Evolutionary conservation across 73 alveolate species (phyloP).

Genomic region (Diophrys sp.): DNA sequence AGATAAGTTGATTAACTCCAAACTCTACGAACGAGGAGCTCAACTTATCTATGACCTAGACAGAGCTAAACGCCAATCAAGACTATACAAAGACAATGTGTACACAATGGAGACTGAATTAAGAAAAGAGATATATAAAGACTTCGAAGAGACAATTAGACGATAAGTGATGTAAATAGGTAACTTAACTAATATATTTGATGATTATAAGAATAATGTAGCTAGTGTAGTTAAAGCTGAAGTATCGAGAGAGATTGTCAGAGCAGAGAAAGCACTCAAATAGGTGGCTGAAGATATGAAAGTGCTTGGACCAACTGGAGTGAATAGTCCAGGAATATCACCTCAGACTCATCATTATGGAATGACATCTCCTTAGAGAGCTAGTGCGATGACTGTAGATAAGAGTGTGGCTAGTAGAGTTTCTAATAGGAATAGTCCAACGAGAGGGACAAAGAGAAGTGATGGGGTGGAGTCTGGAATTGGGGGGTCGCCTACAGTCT

Average conservation of each 20-base stretch:
- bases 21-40: slow-evolving; percentile 64
- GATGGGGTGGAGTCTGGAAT: too few relatives aligned
- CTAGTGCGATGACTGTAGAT: too few relatives aligned
- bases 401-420: too few relatives aligned
- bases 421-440: too few relatives aligned
- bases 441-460: too few relatives aligned
- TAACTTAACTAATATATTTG: not conserved
- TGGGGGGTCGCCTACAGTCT: too few relatives aligned
- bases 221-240: not conserved
- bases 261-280: not conserved
- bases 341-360: too few relatives aligned
- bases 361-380: too few relatives aligned
- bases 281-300: not conserved
- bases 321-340: too few relatives aligned
- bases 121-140: slow-evolving; percentile 71
- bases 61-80: slow-evolving; percentile 48
- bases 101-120: slow-evolving; percentile 83
- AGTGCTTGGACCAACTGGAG: too few relatives aligned
- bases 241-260: not conserved
- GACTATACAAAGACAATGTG: slow-evolving; percentile 82
- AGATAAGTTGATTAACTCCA: slow-evolving; percentile 59
- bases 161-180: slow-evolving; percentile 22
- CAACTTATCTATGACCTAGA: slow-evolving; percentile 89
- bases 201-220: not conserved
- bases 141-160: slow-evolving; percentile 67